Conservation (phyloP, 2,329 filamentous ascomycete species). For the Apiospora malaysiana region DNA sequence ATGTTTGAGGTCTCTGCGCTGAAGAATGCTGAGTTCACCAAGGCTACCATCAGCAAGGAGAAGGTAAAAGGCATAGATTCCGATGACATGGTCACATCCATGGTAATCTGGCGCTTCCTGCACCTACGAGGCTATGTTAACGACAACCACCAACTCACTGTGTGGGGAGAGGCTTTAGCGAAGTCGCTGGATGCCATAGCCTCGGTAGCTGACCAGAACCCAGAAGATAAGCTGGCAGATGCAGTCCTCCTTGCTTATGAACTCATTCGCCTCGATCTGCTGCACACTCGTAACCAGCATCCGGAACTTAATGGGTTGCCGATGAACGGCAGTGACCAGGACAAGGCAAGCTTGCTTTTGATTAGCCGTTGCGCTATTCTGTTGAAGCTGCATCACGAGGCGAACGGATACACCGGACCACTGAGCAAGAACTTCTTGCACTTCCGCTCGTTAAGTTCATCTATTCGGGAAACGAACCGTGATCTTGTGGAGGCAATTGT, state of each 20-base stretch:
- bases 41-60: slow-evolving; percentile 69
- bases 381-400: slow-evolving; percentile 79
- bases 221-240: slow-evolving; percentile 68
- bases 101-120: slow-evolving; percentile 87
- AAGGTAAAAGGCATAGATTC: slow-evolving; percentile 66
- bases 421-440: slow-evolving; percentile 87
- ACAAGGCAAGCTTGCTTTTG: slow-evolving; percentile 79
- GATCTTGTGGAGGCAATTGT: slow-evolving; percentile 85
- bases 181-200: slow-evolving; percentile 69
- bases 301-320: slow-evolving; percentile 61
- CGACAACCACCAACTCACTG: slow-evolving; percentile 77
- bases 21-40: slow-evolving; percentile 71
- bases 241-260: slow-evolving; percentile 84
- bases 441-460: slow-evolving; percentile 82
- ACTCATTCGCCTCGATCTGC: slow-evolving; percentile 76
- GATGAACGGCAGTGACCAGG: slow-evolving; percentile 67
- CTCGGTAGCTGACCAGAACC: slow-evolving; percentile 53
- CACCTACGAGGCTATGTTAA: slow-evolving; percentile 88
- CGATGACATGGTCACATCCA: slow-evolving; percentile 70
- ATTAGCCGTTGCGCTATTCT: slow-evolving; percentile 87
- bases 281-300: slow-evolving; percentile 71
- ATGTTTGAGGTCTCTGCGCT: slow-evolving; percentile 71
- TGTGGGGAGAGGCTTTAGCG: slow-evolving; percentile 82
- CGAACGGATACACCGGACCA: slow-evolving; percentile 91
- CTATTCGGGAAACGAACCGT: slow-evolving; percentile 78